Conservation (phyloP, 768 basidiomycete genomes). For the Lentinula sp. region DNA sequence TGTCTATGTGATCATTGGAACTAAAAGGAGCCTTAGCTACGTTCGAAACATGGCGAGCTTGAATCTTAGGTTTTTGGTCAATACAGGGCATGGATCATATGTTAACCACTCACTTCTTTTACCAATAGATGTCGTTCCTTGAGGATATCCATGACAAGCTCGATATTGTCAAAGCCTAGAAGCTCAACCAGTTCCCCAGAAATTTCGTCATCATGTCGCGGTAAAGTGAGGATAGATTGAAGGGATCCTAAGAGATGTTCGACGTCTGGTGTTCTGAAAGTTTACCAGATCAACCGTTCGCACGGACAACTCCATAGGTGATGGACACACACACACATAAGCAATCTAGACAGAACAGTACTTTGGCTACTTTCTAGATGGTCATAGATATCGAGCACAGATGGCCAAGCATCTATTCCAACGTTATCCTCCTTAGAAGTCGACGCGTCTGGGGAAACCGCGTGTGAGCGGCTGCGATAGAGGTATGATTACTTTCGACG, state of each 20-base stretch:
- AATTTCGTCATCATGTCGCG: constrained; percentile 59
- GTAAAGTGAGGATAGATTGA: constrained; percentile 37
- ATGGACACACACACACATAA: constrained; percentile 20
- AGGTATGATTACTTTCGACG: neutral
- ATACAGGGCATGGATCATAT: neutral
- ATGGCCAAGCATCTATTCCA: constrained; percentile 17
- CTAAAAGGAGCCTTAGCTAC: neutral
- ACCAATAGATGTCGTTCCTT: constrained; percentile 42
- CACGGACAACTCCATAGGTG: neutral
- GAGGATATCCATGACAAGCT: constrained; percentile 68
- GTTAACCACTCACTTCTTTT: constrained; percentile 38
- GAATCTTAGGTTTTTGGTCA: neutral
- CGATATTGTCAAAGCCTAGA: constrained; percentile 80
- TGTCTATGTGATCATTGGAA: neutral
- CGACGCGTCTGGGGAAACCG: constrained; percentile 1
- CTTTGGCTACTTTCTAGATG: neutral
- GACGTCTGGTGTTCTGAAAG: constrained; percentile 20
- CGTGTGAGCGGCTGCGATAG: neutral
- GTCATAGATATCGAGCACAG: constrained; percentile 27
- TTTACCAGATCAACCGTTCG: neutral
- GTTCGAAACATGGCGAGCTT: neutral
- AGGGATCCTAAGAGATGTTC: constrained; percentile 24
- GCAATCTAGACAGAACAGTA: constrained; percentile 12
- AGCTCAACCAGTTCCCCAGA: constrained; percentile 74
- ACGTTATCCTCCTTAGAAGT: constrained; percentile 3